Conservation (phyloP, 345 rosid species). For the Brassica nigra region DNA sequence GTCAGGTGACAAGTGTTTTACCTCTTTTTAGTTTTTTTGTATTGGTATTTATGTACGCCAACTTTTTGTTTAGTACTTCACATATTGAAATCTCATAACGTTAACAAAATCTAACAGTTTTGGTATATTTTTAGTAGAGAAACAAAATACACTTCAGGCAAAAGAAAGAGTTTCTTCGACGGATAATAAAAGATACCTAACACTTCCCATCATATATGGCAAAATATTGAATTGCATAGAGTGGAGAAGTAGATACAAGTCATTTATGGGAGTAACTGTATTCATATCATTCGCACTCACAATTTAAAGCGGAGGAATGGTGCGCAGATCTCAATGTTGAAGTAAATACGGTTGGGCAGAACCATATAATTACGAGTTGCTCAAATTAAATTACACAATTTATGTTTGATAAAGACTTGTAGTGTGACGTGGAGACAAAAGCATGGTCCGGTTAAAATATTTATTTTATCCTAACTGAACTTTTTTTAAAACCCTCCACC, state of each 20-base stretch:
- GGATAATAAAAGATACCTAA: neutral
- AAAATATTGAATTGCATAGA: constrained; percentile 9
- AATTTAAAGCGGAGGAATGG: constrained; percentile 5
- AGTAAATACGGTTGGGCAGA: constrained; percentile 21
- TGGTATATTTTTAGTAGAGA: neutral
- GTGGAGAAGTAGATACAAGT: constrained; percentile 15
- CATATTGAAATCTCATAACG: constrained; percentile 9
- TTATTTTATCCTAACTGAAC: neutral
- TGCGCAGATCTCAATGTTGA: constrained; percentile 31
- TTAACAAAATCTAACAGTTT: neutral
- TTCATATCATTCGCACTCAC: neutral
- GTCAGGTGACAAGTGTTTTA: constrained; percentile 9
- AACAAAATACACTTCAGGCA: neutral
- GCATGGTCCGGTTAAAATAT: neutral
- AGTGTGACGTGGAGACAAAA: neutral
- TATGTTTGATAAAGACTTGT: constrained; percentile 16
- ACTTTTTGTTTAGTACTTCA: neutral
- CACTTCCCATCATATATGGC: neutral
- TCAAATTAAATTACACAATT: neutral
- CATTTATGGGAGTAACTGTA: neutral
- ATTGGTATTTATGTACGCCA: neutral
- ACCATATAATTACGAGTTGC: neutral
- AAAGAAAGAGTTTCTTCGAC: neutral
- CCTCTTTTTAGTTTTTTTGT: neutral
- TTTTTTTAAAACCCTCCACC: constrained; percentile 4